Conservation (phyloP, 352 stramenopile genomes). For the Pythium coloratum region DNA sequence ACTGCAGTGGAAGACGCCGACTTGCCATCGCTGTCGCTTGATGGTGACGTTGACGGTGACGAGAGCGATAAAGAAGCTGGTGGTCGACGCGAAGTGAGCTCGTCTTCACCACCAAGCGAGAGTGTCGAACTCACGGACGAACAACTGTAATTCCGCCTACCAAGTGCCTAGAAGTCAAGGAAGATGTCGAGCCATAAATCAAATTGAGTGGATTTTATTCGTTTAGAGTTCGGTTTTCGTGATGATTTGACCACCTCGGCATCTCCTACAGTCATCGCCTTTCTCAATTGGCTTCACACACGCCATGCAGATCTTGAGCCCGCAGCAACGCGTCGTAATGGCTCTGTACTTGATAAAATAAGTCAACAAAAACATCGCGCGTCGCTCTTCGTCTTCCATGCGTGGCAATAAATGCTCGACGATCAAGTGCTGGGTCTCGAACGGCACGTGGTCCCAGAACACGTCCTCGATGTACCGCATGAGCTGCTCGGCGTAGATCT, state of each 20-base stretch:
- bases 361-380: slow-evolving; percentile 22
- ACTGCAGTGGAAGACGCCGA: not conserved
- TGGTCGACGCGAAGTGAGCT: not conserved
- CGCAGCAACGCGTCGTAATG: slow-evolving; percentile 22
- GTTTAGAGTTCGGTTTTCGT: too few species aligned
- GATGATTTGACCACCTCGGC: too few species aligned
- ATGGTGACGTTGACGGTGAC: not conserved
- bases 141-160: not conserved
- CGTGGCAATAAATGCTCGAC: slow-evolving; percentile 19
- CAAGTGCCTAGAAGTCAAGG: too few species aligned
- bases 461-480: slow-evolving; percentile 15
- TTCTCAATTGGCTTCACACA: not conserved
- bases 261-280: too few species aligned
- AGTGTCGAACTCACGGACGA: not conserved
- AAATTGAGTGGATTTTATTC: too few species aligned
- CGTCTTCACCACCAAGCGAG: not conserved
- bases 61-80: not conserved
- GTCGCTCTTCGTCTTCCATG: slow-evolving; percentile 24
- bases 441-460: slow-evolving; percentile 12
- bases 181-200: too few species aligned
- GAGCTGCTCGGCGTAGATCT: slow-evolving; percentile 5
- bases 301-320: slow-evolving; percentile 18
- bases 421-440: slow-evolving; percentile 17
- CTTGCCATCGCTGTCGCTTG: not conserved
- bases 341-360: slow-evolving; percentile 27